Base-by-base conservation (phyloP, 23 red algal genomes). In the Agarophyton chilense region DNA sequence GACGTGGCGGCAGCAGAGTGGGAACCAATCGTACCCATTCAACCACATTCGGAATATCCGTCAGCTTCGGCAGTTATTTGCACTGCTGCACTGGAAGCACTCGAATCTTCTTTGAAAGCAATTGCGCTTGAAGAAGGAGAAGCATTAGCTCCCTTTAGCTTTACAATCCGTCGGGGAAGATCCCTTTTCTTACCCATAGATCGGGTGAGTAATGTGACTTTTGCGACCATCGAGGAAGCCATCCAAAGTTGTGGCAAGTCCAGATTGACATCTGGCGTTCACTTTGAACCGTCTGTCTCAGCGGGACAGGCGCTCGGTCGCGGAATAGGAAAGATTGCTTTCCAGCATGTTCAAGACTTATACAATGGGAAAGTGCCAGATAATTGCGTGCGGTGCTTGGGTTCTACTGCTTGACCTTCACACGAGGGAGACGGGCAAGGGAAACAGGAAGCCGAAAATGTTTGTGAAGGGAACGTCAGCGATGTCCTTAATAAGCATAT, bases 41-140 rank as follows among this genome's bases (percentile, higher is more conserved):
- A 77, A 28, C 83, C 83, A 55, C 83, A 88, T 43, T 88, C 83
- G 24, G 83, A 88, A 46, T 88, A 74, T 66, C 83, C 83, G 7
- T 88, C 83, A 0, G 83, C 83, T 46, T 70, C 56, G 21, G 42
- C 83, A 11, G 36, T 61, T 2, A 75, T 88, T 34, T 88, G 83
- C 35, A 26, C 58, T 4, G 83, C 83, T 56, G 24, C 83, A 9
- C 36, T 74, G 56, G 83, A 72, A 41, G 33, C 64, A 38, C 46
- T 75, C 28, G 32, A 88, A 62, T n/a, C n/a, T n/a, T n/a, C n/a
- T n/a, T n/a, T n/a, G n/a, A n/a, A n/a, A n/a, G n/a, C n/a, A n/a
- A n/a, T n/a, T n/a, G n/a, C n/a, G n/a, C n/a, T n/a, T n/a, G n/a
- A n/a, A n/a, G n/a, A n/a, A n/a, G n/a, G n/a, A 17, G 44, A 38